These are phyloP conservation scores for Pharnaceum exiguum DNA, from an alignment of 148 eudicot genomes.

Conservation along the genomic window DNA sequence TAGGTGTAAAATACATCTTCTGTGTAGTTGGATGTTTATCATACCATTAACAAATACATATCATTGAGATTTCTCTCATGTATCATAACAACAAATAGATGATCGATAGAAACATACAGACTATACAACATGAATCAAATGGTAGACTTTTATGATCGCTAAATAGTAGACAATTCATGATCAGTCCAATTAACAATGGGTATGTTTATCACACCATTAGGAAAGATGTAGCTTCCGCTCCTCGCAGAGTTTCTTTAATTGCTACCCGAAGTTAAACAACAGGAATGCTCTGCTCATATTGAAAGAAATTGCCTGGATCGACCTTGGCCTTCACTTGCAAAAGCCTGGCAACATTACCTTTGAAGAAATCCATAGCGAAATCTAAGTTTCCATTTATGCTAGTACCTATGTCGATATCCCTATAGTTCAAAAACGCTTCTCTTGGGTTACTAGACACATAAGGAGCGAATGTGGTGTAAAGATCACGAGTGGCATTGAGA, in stretches of 20 bases:
- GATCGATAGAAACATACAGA: too few species aligned
- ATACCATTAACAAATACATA: too few species aligned
- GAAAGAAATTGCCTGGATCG: conserved; percentile 31
- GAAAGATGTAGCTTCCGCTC: too few species aligned
- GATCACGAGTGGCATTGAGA: conserved; percentile 14
- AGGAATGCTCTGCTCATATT: conserved; percentile 31
- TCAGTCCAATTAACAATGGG: too few species aligned
- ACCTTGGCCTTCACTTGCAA: conserved; percentile 28
- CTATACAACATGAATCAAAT: too few species aligned
- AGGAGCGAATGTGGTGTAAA: conserved; percentile 23
- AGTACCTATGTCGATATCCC: conserved; percentile 32
- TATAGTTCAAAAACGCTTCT: conserved; percentile 34
- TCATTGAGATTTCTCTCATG: too few species aligned
- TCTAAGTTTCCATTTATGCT: conserved; percentile 12
- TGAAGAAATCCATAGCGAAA: conserved; percentile 31
- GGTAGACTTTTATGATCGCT: too few species aligned
- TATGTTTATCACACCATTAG: too few species aligned
- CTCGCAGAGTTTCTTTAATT: too few species aligned
- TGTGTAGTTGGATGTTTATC: too few species aligned
- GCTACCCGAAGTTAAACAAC: background rate
- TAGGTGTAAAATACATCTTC: too few species aligned
- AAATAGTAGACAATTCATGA: background rate
- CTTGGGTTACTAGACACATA: conserved; percentile 30
- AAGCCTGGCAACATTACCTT: conserved; percentile 27
- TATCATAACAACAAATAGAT: too few species aligned